Percentiles rank a stretch among this genome's conserved stretches.
phyloP scores from a whole-genome alignment of 257 asterid genomes.

The Scutellaria minor region DNA sequence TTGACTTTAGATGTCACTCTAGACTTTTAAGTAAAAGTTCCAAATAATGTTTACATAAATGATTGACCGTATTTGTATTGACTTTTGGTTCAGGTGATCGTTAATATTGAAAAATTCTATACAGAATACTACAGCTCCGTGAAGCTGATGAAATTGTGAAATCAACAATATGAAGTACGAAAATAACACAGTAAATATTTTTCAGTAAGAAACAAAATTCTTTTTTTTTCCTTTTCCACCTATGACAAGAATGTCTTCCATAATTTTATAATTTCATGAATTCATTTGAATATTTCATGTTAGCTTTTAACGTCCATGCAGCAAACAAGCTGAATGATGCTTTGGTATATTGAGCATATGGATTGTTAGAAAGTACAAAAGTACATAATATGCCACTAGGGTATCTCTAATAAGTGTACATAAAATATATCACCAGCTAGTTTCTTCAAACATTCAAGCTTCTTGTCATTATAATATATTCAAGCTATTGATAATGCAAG shows the following conservation, averaged over 20 bases:
- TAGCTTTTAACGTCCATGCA: neutral
- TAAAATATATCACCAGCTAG: slow-evolving; percentile 10
- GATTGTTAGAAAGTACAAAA: neutral
- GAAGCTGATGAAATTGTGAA: neutral
- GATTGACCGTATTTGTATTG: neutral
- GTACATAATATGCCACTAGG: slow-evolving; percentile 22
- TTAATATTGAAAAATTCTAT: neutral
- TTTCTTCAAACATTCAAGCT: slow-evolving; percentile 15
- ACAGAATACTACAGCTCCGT: neutral
- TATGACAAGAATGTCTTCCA: slow-evolving; percentile 2
- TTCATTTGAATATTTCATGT: neutral
- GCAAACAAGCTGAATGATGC: slow-evolving; percentile 1
- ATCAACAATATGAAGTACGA: neutral
- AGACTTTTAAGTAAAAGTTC: slow-evolving; percentile 13
- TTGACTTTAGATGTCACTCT: neutral
- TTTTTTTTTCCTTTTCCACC: neutral
- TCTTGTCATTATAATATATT: slow-evolving; percentile 4
- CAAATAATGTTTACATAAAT: neutral
- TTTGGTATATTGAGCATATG: neutral
- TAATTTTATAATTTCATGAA: neutral
- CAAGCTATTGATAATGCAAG: slow-evolving; percentile 11
- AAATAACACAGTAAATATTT: neutral
- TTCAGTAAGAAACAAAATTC: slow-evolving; percentile 1
- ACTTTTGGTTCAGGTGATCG: neutral
- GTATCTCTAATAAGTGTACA: neutral